Percentiles rank a stretch among this genome's conserved stretches.
These are phyloP conservation scores for Thermochaetoides thermophila DNA, from an alignment of 495 filamentous ascomycete species.

Conservation along the genomic window DNA sequence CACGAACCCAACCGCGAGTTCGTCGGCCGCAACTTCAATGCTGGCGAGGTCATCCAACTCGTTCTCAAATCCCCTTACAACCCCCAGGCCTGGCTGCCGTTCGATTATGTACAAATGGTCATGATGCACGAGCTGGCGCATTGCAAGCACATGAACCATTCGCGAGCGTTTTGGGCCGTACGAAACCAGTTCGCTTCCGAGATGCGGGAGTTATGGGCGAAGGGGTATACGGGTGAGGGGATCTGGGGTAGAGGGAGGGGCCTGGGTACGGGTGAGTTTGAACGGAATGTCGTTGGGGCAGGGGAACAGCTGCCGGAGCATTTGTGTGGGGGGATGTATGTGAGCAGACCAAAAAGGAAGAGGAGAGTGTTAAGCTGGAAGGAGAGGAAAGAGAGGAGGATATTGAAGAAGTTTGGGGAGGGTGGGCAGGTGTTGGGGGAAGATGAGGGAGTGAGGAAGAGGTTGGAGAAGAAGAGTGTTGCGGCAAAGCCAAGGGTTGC, in stretches of 20 bases:
- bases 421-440: slow-evolving; percentile 52
- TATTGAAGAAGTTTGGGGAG: slow-evolving; percentile 59
- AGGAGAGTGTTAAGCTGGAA: slow-evolving; percentile 41
- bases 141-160: slow-evolving; percentile 75
- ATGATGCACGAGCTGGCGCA: slow-evolving; percentile 78
- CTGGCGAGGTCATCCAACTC: slow-evolving; percentile 67
- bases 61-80: slow-evolving; percentile 51
- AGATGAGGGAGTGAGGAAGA: slow-evolving; percentile 43
- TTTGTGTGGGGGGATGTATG: slow-evolving; percentile 57
- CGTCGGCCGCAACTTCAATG: slow-evolving; percentile 68
- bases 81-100: slow-evolving; percentile 60
- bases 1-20: slow-evolving; percentile 62
- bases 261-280: slow-evolving; percentile 43
- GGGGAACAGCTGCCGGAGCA: slow-evolving; percentile 43
- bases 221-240: slow-evolving; percentile 58
- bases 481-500: slow-evolving; percentile 57
- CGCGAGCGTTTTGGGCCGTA: slow-evolving; percentile 55
- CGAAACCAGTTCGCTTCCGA: slow-evolving; percentile 50
- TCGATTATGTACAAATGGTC: slow-evolving; percentile 66
- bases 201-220: slow-evolving; percentile 47
- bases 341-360: slow-evolving; percentile 37
- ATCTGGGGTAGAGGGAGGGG: slow-evolving; percentile 56
- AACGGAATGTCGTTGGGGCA: slow-evolving; percentile 32
- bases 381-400: slow-evolving; percentile 47
- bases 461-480: slow-evolving; percentile 46